Evolutionary conservation across 352 stramenopile species (phyloP).

Genomic region (Blastocystis sp.): DNA sequence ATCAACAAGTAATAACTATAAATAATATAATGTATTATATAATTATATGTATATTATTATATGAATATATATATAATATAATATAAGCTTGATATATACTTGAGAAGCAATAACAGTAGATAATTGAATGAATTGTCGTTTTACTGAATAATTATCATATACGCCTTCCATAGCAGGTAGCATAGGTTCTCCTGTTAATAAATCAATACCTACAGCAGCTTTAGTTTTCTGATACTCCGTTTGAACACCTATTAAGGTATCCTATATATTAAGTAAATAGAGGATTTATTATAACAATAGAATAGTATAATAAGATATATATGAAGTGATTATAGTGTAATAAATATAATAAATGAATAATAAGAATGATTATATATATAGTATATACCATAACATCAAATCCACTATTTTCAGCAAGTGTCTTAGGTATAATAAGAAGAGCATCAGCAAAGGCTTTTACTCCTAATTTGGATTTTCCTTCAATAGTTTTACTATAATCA

Average conservation of each 20-base stretch:
- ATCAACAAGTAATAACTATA: slow-evolving; percentile 91
- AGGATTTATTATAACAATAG: slow-evolving; percentile 56
- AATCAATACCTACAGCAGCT: slow-evolving; percentile 73
- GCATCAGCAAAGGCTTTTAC: slow-evolving; percentile 89
- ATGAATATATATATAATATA: too few relatives aligned
- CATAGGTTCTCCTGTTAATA: slow-evolving; percentile 83
- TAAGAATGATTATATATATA: not conserved
- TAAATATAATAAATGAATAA: too few relatives aligned
- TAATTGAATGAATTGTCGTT: slow-evolving; percentile 90
- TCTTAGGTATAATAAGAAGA: slow-evolving; percentile 93
- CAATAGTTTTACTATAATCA: slow-evolving; percentile 58
- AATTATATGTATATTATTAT: too few relatives aligned
- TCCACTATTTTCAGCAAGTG: slow-evolving; percentile 86
- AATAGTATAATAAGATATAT: slow-evolving; percentile 65
- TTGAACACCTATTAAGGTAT: slow-evolving; percentile 79
- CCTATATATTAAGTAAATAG: slow-evolving; percentile 60
- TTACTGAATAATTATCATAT: slow-evolving; percentile 95
- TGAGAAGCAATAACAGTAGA: slow-evolving; percentile 85
- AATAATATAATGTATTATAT: too few relatives aligned
- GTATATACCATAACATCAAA: slow-evolving; percentile 53
- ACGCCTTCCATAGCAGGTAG: slow-evolving; percentile 79
- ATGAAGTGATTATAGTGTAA: too few relatives aligned
- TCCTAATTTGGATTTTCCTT: slow-evolving; percentile 83
- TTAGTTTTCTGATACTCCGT: slow-evolving; percentile 69
- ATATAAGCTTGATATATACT: too few relatives aligned